Evolutionary conservation across 495 filamentous ascomycete genomes (phyloP), one percentile per base, ranked within the genome.

Genomic region (Evansstolkia leycettana): DNA sequence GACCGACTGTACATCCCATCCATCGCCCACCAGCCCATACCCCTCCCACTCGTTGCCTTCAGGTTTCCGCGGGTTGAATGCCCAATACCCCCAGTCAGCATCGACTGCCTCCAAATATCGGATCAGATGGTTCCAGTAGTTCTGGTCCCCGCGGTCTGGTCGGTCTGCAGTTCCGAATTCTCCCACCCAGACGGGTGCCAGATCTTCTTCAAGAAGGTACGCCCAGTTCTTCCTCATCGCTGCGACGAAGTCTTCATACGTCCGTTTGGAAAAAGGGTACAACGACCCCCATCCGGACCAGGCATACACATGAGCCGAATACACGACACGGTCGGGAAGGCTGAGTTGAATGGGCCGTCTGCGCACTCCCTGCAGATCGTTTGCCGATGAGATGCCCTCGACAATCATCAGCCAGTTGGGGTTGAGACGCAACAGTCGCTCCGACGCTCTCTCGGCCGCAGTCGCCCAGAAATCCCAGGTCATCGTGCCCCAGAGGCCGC

Each of bases 31-130:
- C 27, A 78, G 52, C 4, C 63, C 62, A 49, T 78, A 77, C 8
- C 60, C 55, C 51, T 76, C 73, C 16, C 41, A 57, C 31, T 54
- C 65, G 42, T 69, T 57, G 12, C 65, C 54, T 34, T 60, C 61
- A n/a, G 68, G 65, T 41, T 75, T 73, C 17, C 67, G 62, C 31
- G 73, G 68, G 52, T 78, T 77, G 40, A 78, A 51, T 18, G 72
- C 73, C 75, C 75, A 79, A 51, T 77, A 78, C 15, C 70, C 72
- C 54, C 74, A 76, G 42, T 74, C 72, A 16, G 65, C 69, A 43
- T 76, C 72, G 28, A 70, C 52, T 1, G 46, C 48, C 43, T 63
- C 64, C 19, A 76, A 54, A 40, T 65, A 76, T 5, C 54, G 52
- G 34, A 79, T 36, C 42, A 78, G 51, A 40, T 78, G 73, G 13